Percentiles rank a stretch among this genome's conserved stretches.
phyloP scores from a whole-genome alignment of 1,139 yeast genomes.

The Debaryomyces psychrophilus region DNA sequence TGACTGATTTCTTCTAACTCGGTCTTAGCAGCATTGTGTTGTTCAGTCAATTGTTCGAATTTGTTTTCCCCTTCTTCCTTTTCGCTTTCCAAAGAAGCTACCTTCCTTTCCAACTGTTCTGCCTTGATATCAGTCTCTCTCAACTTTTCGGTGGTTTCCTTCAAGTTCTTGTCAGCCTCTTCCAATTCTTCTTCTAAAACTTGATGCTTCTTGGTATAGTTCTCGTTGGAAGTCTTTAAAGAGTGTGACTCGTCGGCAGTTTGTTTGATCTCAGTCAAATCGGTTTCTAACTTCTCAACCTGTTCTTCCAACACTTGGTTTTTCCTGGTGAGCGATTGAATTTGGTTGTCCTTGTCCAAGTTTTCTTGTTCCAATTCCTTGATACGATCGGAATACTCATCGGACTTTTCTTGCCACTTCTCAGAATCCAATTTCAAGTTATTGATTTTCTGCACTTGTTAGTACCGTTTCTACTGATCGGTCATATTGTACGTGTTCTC shows the following conservation, averaged over 20 bases:
- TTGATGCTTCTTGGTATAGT: slow-evolving; percentile 88
- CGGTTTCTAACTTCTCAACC: slow-evolving; percentile 84
- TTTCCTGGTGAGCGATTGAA: slow-evolving; percentile 89
- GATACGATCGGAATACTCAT: slow-evolving; percentile 76
- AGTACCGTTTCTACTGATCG: slow-evolving; percentile 15
- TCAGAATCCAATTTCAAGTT: slow-evolving; percentile 94
- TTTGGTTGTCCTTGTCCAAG: slow-evolving; percentile 91
- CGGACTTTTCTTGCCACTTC: slow-evolving; percentile 95
- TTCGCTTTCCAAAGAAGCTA: slow-evolving; percentile 87
- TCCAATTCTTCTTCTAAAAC: slow-evolving; percentile 93
- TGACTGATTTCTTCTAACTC: slow-evolving; percentile 94
- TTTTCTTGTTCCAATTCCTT: slow-evolving; percentile 91
- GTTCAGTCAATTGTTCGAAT: slow-evolving; percentile 83
- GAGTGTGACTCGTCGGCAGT: slow-evolving; percentile 93
- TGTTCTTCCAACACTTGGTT: slow-evolving; percentile 89
- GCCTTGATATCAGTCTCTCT: slow-evolving; percentile 97
- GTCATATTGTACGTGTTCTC: neutral
- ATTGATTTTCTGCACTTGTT: slow-evolving; percentile 65
- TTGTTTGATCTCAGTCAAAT: slow-evolving; percentile 79
- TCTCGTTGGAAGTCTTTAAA: slow-evolving; percentile 86
- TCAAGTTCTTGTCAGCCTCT: slow-evolving; percentile 86
- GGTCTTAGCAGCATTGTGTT: slow-evolving; percentile 80
- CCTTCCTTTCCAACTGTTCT: slow-evolving; percentile 95
- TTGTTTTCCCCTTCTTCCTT: slow-evolving; percentile 91
- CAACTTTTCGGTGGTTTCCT: slow-evolving; percentile 90